phyloP scores from a whole-genome alignment of 2,329 filamentous ascomycete genomes.

The Venturiaceae sp. region DNA sequence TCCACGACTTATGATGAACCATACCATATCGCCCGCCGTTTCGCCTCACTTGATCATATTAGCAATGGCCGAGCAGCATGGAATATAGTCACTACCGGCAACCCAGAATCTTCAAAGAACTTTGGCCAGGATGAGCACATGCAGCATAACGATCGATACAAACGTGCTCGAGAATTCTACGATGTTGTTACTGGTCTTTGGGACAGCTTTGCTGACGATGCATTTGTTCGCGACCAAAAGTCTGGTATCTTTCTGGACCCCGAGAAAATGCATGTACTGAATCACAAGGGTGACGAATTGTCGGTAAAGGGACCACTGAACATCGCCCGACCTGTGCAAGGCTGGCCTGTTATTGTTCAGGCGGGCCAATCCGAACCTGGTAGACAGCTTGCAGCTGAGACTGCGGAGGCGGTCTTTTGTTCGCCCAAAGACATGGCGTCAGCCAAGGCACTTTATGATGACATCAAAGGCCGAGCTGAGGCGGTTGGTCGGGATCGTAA shows the following conservation, averaged over 20 bases:
- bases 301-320: slow-evolving; percentile 40
- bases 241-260: slow-evolving; percentile 42
- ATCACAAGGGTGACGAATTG: slow-evolving; percentile 39
- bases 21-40: slow-evolving; percentile 43
- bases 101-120: slow-evolving; percentile 43
- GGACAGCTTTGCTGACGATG: slow-evolving; percentile 48
- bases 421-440: slow-evolving; percentile 35
- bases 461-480: slow-evolving; percentile 39
- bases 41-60: slow-evolving; percentile 45
- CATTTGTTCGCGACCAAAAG: slow-evolving; percentile 39
- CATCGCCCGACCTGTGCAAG: slow-evolving; percentile 43
- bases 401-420: slow-evolving; percentile 44
- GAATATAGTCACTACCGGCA: slow-evolving; percentile 46
- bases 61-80: slow-evolving; percentile 41
- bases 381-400: slow-evolving; percentile 41
- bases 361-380: slow-evolving; percentile 45
- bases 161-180: slow-evolving; percentile 42
- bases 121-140: slow-evolving; percentile 42
- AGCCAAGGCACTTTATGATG: slow-evolving; percentile 39
- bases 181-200: slow-evolving; percentile 43
- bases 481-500: slow-evolving; percentile 35
- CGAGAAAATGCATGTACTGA: slow-evolving; percentile 40
- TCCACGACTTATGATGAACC: slow-evolving; percentile 46
- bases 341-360: slow-evolving; percentile 47
- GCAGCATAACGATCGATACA: slow-evolving; percentile 40